Conservation (phyloP, 164 flowering plant species). For the Umbellularia californica region DNA sequence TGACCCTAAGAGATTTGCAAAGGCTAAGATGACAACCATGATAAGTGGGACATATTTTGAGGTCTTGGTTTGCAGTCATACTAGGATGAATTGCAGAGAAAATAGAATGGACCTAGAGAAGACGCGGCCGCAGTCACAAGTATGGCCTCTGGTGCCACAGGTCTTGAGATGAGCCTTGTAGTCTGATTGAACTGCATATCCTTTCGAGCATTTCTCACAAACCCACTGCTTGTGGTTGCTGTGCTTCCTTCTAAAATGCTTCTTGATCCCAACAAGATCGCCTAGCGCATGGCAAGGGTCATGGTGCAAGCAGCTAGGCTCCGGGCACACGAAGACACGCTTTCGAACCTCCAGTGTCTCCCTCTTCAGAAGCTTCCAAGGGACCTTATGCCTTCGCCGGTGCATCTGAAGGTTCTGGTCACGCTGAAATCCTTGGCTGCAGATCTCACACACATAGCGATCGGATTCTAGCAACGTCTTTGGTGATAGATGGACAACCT, state of each 20-base stretch:
- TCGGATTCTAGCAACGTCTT: slow-evolving; percentile 88
- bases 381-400: slow-evolving; percentile 85
- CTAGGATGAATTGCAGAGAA: too few relatives aligned
- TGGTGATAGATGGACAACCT: slow-evolving; percentile 86
- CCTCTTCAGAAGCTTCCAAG: slow-evolving; percentile 90
- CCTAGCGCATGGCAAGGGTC: slow-evolving; percentile 95
- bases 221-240: slow-evolving; percentile 92
- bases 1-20: too few relatives aligned
- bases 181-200: slow-evolving; percentile 96
- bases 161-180: slow-evolving; percentile 97
- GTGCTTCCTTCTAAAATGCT: slow-evolving; percentile 86
- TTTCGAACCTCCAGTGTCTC: slow-evolving; percentile 66
- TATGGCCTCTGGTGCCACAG: slow-evolving; percentile 95
- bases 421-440: slow-evolving; percentile 92
- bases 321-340: slow-evolving; percentile 94
- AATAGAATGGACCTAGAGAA: slow-evolving; percentile 64
- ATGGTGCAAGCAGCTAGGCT: slow-evolving; percentile 91
- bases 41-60: too few relatives aligned
- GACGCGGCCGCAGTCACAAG: slow-evolving; percentile 95
- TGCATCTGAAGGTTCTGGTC: slow-evolving; percentile 99
- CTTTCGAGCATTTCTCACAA: slow-evolving; percentile 87
- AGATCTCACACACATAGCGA: slow-evolving; percentile 92
- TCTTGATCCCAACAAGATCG: slow-evolving; percentile 93
- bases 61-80: too few relatives aligned
- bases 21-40: too few relatives aligned